A percentile compares a stretch with the other conserved stretches of the same genome.
These are phyloP conservation scores for Falciphora oryzae DNA, from an alignment of 2,329 filamentous ascomycete genomes.

Conservation along the genomic window DNA sequence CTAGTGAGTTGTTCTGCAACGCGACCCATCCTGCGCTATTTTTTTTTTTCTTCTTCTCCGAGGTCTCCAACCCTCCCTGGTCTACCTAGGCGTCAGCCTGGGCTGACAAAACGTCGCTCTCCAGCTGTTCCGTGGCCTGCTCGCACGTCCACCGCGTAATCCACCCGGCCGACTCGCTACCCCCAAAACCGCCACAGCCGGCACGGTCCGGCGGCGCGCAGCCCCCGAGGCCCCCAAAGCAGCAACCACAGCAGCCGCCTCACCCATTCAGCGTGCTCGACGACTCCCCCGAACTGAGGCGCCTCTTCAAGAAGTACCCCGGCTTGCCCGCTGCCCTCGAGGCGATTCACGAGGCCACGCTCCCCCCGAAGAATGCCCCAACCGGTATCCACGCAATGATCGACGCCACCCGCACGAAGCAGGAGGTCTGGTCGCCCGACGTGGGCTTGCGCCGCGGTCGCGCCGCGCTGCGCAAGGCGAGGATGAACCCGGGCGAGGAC, in stretches of 20 bases:
- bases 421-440: constrained; percentile 50
- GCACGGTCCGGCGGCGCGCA: constrained; percentile 9
- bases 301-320: constrained; percentile 49
- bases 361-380: constrained; percentile 31
- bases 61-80: neutral
- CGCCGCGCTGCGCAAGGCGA: constrained; percentile 44
- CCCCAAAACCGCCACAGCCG: constrained; percentile 13
- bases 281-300: constrained; percentile 40
- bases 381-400: constrained; percentile 17
- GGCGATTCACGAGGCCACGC: constrained; percentile 43
- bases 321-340: constrained; percentile 39
- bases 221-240: constrained; percentile 10
- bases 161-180: constrained; percentile 21
- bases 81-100: constrained; percentile 13
- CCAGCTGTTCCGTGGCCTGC: constrained; percentile 54
- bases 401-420: constrained; percentile 20
- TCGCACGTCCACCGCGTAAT: constrained; percentile 29
- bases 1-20: constrained; percentile 41
- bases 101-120: constrained; percentile 23
- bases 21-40: neutral
- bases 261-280: constrained; percentile 49
- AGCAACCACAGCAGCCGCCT: constrained; percentile 11
- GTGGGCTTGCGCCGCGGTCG: constrained; percentile 52
- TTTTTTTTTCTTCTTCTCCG: constrained; percentile 6
- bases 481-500: constrained; percentile 44